phyloP scores from a whole-genome alignment of 129 eudicot genomes.

The Centrapalus pauciflorus region DNA sequence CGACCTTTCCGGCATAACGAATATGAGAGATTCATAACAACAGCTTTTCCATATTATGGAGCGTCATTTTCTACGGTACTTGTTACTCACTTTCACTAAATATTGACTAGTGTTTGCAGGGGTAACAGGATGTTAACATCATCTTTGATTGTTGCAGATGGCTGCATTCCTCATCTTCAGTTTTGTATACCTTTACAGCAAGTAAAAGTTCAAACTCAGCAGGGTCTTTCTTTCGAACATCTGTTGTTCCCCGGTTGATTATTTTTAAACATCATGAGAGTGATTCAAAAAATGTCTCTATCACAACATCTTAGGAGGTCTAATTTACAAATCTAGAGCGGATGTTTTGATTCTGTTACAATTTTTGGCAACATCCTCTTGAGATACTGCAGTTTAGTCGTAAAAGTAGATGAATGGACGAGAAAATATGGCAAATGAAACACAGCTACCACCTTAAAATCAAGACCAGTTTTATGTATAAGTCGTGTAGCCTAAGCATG shows the following conservation, averaged over 20 bases:
- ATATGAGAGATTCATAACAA: constrained; percentile 75
- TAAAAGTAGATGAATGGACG: not conserved
- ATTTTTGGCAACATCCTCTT: not conserved
- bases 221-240: not conserved
- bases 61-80: constrained; percentile 76
- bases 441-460: no score
- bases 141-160: constrained; percentile 50
- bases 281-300: not conserved
- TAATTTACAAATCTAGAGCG: constrained; percentile 21
- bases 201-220: constrained; percentile 28
- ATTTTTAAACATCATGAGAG: not conserved
- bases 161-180: constrained; percentile 71
- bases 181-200: constrained; percentile 59
- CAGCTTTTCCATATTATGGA: constrained; percentile 81
- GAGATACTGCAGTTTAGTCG: constrained; percentile 2
- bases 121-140: not conserved
- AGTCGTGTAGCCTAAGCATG: not conserved
- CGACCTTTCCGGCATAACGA: constrained; percentile 88
- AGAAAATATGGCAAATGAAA: not conserved
- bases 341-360: constrained; percentile 8
- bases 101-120: not conserved
- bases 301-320: constrained; percentile 3
- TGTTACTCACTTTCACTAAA: not conserved
- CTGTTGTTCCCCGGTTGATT: no score
- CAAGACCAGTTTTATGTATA: constrained; percentile 7